phyloP scores from a whole-genome alignment of 2,329 filamentous ascomycete genomes.

The Hymenoscyphus salicellus region DNA sequence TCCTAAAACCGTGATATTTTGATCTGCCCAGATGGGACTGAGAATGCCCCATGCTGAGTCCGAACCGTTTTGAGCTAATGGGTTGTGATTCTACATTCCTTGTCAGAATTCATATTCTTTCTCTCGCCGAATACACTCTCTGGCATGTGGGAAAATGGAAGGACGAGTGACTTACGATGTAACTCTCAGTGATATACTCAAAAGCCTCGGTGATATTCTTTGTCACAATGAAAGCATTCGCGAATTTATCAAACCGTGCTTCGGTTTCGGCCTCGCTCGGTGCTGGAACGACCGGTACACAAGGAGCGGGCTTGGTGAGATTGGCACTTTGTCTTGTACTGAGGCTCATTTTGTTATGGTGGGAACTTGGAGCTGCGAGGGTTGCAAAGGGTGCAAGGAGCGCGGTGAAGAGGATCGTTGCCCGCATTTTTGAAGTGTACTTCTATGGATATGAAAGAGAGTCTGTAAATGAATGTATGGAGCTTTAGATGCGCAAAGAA shows the following conservation, averaged over 20 bases:
- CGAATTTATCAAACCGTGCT: slow-evolving; percentile 12
- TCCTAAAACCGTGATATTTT: slow-evolving; percentile 4
- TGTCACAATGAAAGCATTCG: slow-evolving; percentile 11
- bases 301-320: neutral
- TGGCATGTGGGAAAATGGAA: too few species aligned
- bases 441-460: neutral
- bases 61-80: slow-evolving; percentile 14
- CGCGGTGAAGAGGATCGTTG: neutral
- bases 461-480: neutral
- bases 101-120: too few species aligned
- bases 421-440: neutral
- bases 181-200: slow-evolving; percentile 14
- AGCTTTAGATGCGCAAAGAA: neutral
- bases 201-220: slow-evolving; percentile 17
- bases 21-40: slow-evolving; percentile 11
- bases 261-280: slow-evolving; percentile 7
- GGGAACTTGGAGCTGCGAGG: neutral
- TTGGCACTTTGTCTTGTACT: neutral
- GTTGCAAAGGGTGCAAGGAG: neutral
- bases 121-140: too few species aligned
- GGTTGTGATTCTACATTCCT: slow-evolving; percentile 18
- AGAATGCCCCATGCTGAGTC: slow-evolving; percentile 18
- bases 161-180: slow-evolving; percentile 11
- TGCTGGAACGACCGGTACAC: neutral
- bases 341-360: neutral